Evolutionary conservation across 306 rosid genomes (phyloP), one percentile per base, ranked within the genome.

Genomic region (Sindora glabra): DNA sequence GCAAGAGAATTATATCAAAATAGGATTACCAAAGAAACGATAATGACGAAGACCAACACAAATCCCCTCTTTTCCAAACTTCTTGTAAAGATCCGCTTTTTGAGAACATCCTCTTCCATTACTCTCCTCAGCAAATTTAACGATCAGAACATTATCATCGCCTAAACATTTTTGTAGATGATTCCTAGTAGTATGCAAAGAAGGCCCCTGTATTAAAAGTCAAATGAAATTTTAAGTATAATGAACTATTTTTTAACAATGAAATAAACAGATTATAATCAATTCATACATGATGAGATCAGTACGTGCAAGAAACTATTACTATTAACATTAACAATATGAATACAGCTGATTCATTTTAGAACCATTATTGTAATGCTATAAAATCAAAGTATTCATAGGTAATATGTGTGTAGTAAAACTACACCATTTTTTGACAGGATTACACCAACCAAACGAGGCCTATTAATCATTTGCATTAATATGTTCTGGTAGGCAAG

Each of bases 131-230:
- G 81, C 47, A 67, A 86, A 90, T 59, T 84, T 82, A 44, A 86
- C 97, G 48, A 78, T 16, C 36, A 90, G 65, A 46, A 80, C 75
- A 37, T 78, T 86, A 22, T 86, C 94, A 59, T 90, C 95, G 25
- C 94, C 95, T 9, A 86, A 66, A 32, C 69, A 56, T 71, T 69
- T 90, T 44, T 86, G 97, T n/a, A 86, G 69, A 59, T 77, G 95
- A 45, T 90, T 90, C 30, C 69, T 62, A 1, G 62, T 58, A 29
- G 30, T 48, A 18, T 71, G 74, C 41, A 78, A 62, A 56, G 27
- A 76, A 10, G 97, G 95, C 23, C 95, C 97, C 97, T 84, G 74
- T 71, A 65, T 47, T 7, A 63, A 22, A 61, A 21, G 33, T 63
- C 56, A 70, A 69, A 47, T 21, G 41, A 19, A 57, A 40, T 19